A percentile compares a stretch with the other conserved stretches of the same genome.
These are phyloP conservation scores for Pythium pectinolyticum DNA, from an alignment of 352 stramenopile genomes.

Conservation along the genomic window DNA sequence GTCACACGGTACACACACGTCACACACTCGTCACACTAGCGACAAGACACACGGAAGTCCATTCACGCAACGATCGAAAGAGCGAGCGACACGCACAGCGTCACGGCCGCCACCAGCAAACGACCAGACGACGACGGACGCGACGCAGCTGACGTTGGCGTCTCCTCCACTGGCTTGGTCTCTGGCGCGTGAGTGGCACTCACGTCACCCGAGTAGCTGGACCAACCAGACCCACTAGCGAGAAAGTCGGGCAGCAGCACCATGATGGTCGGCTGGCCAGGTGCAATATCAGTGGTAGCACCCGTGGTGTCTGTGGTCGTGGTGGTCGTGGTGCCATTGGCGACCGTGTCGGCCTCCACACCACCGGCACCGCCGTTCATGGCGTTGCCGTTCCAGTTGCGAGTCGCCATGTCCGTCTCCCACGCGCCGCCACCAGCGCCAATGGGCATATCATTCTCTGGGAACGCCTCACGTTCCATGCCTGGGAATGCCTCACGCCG, in stretches of 20 bases:
- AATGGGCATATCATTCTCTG: not conserved
- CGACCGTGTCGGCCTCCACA: not conserved
- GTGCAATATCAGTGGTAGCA: no score
- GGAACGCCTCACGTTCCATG: not conserved
- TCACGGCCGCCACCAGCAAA: not conserved
- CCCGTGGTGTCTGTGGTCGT: constrained; percentile 18
- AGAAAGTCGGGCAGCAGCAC: constrained; percentile 18
- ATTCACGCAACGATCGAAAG: no score
- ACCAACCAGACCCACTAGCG: constrained; percentile 10
- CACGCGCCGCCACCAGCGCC: no score
- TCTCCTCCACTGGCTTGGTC: not conserved
- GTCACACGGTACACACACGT: no score
- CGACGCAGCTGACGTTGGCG: not conserved
- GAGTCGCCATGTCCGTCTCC: not conserved
- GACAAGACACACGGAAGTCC: no score
- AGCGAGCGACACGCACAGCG: not conserved
- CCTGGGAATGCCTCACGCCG: no score
- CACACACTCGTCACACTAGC: no score
- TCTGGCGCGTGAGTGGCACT: not conserved
- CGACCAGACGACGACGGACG: not conserved
- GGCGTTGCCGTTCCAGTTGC: not conserved
- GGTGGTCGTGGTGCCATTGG: not conserved
- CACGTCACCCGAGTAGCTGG: constrained; percentile 13
- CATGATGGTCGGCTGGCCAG: constrained; percentile 22
- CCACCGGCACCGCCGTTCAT: constrained; percentile 5